phyloP scores from a whole-genome alignment of 768 basidiomycete species.

The Lepiota subincarnata region DNA sequence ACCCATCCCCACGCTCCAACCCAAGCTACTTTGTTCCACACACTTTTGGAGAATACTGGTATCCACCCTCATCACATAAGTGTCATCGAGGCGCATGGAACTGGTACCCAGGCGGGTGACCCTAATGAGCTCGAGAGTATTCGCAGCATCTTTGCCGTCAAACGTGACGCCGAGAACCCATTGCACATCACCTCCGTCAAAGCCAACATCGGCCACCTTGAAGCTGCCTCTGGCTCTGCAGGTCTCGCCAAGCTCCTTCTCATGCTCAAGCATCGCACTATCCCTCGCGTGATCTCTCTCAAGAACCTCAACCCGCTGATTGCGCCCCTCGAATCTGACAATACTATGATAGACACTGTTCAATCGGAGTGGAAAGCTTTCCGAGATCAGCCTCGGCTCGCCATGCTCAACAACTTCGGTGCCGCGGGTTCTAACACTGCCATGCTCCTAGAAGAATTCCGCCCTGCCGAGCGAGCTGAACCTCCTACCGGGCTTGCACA shows the following conservation, averaged over 20 bases:
- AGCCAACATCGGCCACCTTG: conserved; percentile 71
- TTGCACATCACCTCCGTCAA: conserved; percentile 73
- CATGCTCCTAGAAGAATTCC: conserved; percentile 52
- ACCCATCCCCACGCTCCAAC: conserved; percentile 68
- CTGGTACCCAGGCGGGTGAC: conserved; percentile 73
- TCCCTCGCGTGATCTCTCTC: conserved; percentile 62
- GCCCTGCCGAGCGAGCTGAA: neutral
- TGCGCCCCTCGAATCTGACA: conserved; percentile 40
- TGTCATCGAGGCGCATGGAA: conserved; percentile 74
- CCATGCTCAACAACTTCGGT: conserved; percentile 73
- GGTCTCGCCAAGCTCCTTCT: conserved; percentile 69
- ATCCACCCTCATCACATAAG: conserved; percentile 46
- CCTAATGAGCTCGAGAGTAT: conserved; percentile 62
- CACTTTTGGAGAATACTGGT: conserved; percentile 42
- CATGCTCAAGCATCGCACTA: conserved; percentile 54
- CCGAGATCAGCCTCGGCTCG: conserved; percentile 36
- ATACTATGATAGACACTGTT: conserved; percentile 45
- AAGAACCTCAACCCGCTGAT: conserved; percentile 56
- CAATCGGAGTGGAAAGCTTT: conserved; percentile 39
- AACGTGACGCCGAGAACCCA: conserved; percentile 40
- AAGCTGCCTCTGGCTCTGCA: conserved; percentile 72
- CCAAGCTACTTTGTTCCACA: conserved; percentile 51
- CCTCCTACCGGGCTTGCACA: conserved; percentile 21
- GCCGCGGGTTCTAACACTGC: conserved; percentile 71
- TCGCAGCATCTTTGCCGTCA: conserved; percentile 45